A percentile compares a stretch with the other conserved stretches of the same genome.
phyloP scores from a whole-genome alignment of 208 protist species.

The Wallacemonas sp. region DNA sequence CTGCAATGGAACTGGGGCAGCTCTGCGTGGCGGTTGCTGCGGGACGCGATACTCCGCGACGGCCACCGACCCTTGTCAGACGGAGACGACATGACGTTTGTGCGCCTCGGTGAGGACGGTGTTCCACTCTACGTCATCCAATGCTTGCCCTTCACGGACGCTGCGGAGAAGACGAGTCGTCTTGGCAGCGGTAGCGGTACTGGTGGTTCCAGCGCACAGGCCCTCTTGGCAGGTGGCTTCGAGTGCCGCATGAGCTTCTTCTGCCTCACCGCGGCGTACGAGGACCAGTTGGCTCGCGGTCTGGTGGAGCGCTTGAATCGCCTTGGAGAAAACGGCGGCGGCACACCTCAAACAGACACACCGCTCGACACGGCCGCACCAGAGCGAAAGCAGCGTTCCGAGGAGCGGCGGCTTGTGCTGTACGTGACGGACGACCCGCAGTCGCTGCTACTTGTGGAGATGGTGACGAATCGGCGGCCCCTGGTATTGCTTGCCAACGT shows the following conservation, averaged over 20 bases:
- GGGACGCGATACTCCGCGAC: conserved; percentile 33
- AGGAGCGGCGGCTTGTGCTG: conserved; percentile 20
- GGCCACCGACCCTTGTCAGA: conserved; percentile 35
- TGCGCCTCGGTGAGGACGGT: conserved; percentile 23
- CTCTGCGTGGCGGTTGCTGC: conserved; percentile 32
- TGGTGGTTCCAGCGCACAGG: not conserved
- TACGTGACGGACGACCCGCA: conserved; percentile 28
- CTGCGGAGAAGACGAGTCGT: conserved; percentile 17
- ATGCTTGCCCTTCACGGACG: conserved; percentile 56
- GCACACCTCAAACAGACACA: conserved; percentile 5
- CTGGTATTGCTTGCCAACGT: conserved; percentile 29
- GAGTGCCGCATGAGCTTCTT: conserved; percentile 80
- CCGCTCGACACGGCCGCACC: not conserved
- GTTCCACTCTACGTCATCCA: conserved; percentile 55
- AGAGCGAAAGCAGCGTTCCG: not conserved
- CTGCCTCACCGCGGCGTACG: conserved; percentile 24
- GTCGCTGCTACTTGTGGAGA: conserved; percentile 41
- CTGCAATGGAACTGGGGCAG: conserved; percentile 15
- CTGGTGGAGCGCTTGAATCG: not conserved
- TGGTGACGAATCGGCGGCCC: conserved; percentile 28
- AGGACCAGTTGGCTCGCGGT: not conserved
- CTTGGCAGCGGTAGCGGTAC: not conserved
- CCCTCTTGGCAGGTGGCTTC: conserved; percentile 47
- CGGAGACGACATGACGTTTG: conserved; percentile 48
- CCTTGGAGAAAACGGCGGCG: not conserved